These are phyloP conservation scores for Colletotrichum limetticola DNA, from an alignment of 2,329 filamentous ascomycete genomes.

Conservation along the genomic window DNA sequence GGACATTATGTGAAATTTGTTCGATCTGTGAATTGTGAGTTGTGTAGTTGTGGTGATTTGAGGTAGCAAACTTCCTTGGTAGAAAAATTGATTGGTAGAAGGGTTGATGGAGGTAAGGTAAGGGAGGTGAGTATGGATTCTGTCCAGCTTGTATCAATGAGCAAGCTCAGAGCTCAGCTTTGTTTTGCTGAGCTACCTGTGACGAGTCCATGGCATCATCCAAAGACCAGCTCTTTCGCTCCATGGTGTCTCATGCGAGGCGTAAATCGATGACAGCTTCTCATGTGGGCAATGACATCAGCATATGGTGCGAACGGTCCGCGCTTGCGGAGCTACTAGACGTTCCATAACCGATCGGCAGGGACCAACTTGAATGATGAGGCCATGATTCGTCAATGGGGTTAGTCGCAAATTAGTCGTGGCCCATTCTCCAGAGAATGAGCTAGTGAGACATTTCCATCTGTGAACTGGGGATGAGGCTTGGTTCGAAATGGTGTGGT, in stretches of 20 bases:
- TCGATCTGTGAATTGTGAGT: too few species aligned
- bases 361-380: conserved; percentile 31
- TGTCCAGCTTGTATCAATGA: too few species aligned
- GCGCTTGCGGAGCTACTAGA: neutral
- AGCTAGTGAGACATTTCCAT: neutral
- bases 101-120: too few species aligned
- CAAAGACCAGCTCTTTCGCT: neutral
- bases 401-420: neutral
- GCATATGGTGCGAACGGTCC: conserved; percentile 1
- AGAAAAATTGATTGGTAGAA: too few species aligned
- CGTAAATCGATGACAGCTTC: conserved; percentile 36
- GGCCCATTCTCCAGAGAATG: neutral
- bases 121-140: too few species aligned
- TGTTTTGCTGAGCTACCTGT: conserved; percentile 1
- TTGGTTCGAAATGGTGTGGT: too few species aligned
- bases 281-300: conserved; percentile 34
- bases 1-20: conserved; percentile 4
- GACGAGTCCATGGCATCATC: conserved; percentile 35
- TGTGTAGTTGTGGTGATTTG: too few species aligned
- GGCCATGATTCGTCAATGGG: conserved; percentile 26
- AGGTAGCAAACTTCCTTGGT: too few species aligned
- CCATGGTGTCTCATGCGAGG: neutral
- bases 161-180: neutral
- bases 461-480: neutral
- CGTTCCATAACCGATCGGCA: conserved; percentile 15